Evolutionary conservation across 345 rosid species (phyloP).

Genomic region (Citrus inodora): DNA sequence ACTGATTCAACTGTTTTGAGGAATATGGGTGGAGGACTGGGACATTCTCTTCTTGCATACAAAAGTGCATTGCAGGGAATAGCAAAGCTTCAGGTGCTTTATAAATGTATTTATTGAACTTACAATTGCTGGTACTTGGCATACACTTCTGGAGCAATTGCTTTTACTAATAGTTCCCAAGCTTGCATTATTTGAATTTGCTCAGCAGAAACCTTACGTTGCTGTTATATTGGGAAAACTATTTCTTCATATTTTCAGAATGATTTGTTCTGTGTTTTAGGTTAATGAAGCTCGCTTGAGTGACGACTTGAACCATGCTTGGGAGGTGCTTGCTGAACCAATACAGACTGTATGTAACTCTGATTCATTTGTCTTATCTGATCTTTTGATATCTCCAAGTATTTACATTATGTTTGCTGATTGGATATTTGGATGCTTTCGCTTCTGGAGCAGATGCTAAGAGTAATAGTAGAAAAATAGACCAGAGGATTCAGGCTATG

Average conservation of each 20-base stretch:
- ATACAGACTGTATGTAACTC: conserved; percentile 71
- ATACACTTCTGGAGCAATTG: neutral
- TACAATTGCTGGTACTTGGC: neutral
- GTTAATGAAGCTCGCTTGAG: conserved; percentile 73
- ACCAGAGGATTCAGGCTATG: neutral
- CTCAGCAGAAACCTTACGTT: conserved; percentile 1
- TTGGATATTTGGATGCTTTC: neutral
- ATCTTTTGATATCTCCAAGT: neutral
- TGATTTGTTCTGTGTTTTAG: conserved; percentile 26
- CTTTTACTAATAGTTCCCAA: neutral
- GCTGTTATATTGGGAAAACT: neutral
- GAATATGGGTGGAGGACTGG: conserved; percentile 90
- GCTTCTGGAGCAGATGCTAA: neutral
- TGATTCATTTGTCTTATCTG: neutral
- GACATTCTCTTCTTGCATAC: conserved; percentile 94
- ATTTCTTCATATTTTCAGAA: neutral
- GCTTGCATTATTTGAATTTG: neutral
- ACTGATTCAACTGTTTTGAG: conserved; percentile 95
- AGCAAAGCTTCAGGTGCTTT: conserved; percentile 73
- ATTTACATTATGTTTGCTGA: neutral
- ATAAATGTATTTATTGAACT: neutral
- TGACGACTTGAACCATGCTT: conserved; percentile 76
- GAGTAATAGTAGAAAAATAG: neutral
- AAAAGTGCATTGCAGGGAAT: conserved; percentile 87
- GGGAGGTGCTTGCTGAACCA: conserved; percentile 99